Evolutionary conservation across 306 rosid genomes (phyloP), one percentile per base, ranked within the genome.

Genomic region (Dryas alaskensis): DNA sequence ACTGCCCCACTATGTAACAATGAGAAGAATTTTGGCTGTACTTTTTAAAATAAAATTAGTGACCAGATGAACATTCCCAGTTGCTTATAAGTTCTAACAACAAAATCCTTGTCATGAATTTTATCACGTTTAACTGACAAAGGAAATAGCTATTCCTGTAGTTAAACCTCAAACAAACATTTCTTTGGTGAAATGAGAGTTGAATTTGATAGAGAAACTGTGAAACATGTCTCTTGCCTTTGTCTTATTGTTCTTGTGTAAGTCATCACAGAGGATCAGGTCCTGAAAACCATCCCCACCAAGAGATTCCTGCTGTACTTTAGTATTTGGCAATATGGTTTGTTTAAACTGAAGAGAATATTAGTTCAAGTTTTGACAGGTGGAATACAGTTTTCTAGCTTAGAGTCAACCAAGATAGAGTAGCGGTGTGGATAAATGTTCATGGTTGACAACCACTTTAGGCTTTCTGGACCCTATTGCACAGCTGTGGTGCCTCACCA

Each of bases 11-110:
- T 31, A 31, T 31, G 37, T 31, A 64, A n/a, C 73, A 51, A 42
- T 8, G 25, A 69, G 75, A 71, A 25, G 75, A 58, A 71, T 71
- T 49, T 42, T 13, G 75, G 45, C 51, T 11, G 53, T 45, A 71
- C 54, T 58, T 60, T 59, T 13, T 43, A 43, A 22, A 40, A 37
- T 58, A 58, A 43, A 71, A 31, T 31, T 31, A 31, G 3, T 58
- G 22, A 55, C 52, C 75, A 10, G 4, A 43, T 67, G 7, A 12
- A 1, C 1, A 50, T 19, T 67, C 60, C 46, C 70, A 51, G 55
- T 51, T 13, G 4, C 55, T 31, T 31, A 1, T 2, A 31, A 31
- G 37, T 31, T 31, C 37, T 51, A 51, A 51, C 19, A 1, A 4
- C 55, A 51, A 31, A 31, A 31, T 44, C 37, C 52, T 48, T 48